phyloP scores from a whole-genome alignment of 768 basidiomycete species.

The Phallus indusiatus region DNA sequence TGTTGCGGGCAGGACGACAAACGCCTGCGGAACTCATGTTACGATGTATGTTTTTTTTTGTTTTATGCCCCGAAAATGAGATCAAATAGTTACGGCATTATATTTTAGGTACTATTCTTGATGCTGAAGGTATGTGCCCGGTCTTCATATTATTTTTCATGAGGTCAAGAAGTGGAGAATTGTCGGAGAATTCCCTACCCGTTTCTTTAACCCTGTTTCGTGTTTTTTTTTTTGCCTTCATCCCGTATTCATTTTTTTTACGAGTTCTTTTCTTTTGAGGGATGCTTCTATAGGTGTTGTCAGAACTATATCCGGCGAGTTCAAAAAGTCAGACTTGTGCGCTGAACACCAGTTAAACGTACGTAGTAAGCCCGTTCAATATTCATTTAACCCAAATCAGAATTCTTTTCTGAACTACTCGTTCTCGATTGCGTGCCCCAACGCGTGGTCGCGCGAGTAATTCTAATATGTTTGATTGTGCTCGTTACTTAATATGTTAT shows the following conservation, averaged over 20 bases:
- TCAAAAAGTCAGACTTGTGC: conserved; percentile 86
- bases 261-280: conserved; percentile 2
- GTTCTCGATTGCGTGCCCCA: conserved; percentile 11
- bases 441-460: background rate
- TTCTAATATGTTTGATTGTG: conserved; percentile 6
- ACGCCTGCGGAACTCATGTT: conserved; percentile 81
- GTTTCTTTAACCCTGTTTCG: conserved; percentile 5
- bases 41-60: conserved; percentile 55
- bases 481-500: conserved; percentile 10
- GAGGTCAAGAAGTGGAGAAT: conserved; percentile 16
- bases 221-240: background rate
- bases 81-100: background rate
- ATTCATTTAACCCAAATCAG: conserved; percentile 14
- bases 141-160: conserved; percentile 15
- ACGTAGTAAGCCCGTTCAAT: conserved; percentile 24
- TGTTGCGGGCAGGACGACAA: conserved; percentile 74
- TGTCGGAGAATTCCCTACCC: conserved; percentile 7
- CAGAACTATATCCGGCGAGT: conserved; percentile 79
- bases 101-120: conserved; percentile 70
- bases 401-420: background rate
- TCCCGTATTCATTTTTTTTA: conserved; percentile 11
- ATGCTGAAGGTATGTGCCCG: conserved; percentile 53
- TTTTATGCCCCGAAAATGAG: conserved; percentile 11
- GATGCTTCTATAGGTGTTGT: conserved; percentile 52
- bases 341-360: conserved; percentile 85